These are phyloP conservation scores for Bondarzewia mesenterica DNA, from an alignment of 1,284 basidiomycete genomes.

Conservation along the genomic window DNA sequence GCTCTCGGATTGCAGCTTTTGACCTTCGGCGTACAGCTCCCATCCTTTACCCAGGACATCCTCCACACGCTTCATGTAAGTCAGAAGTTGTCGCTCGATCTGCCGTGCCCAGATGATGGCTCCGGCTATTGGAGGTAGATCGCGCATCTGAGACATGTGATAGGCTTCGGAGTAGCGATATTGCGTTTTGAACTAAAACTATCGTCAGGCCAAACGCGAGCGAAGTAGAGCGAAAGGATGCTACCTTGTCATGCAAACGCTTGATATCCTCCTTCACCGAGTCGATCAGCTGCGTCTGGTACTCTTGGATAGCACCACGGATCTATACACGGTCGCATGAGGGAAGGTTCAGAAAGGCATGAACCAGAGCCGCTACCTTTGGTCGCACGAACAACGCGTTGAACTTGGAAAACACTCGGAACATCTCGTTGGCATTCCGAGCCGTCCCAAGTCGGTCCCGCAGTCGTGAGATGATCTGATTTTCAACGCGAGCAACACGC, in stretches of 20 bases:
- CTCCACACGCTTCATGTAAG: slow-evolving; percentile 99
- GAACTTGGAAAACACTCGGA: slow-evolving; percentile 97
- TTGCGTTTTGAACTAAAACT: slow-evolving; percentile 79
- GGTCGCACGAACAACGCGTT: slow-evolving; percentile 96
- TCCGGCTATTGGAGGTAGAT: slow-evolving; percentile 93
- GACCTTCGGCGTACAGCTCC: slow-evolving; percentile 99
- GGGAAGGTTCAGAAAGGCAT: background rate
- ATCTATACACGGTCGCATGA: slow-evolving; percentile 42
- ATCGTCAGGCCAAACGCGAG: slow-evolving; percentile 7
- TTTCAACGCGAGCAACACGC: slow-evolving; percentile 94
- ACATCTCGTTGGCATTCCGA: slow-evolving; percentile 98
- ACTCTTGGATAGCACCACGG: slow-evolving; percentile 96
- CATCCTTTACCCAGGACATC: slow-evolving; percentile 97
- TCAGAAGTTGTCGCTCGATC: slow-evolving; percentile 92
- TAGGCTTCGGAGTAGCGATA: slow-evolving; percentile 94
- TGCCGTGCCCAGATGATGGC: slow-evolving; percentile 98
- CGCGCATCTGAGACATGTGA: slow-evolving; percentile 97
- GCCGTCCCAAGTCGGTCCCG: slow-evolving; percentile 93
- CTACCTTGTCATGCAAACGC: slow-evolving; percentile 84
- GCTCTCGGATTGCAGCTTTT: slow-evolving; percentile 90
- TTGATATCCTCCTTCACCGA: slow-evolving; percentile 98
- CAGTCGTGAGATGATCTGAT: slow-evolving; percentile 93
- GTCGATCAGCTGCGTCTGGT: slow-evolving; percentile 96
- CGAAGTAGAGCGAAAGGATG: slow-evolving; percentile 7
- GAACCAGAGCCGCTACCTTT: slow-evolving; percentile 52